A percentile compares a stretch with the other conserved stretches of the same genome.
Evolutionary conservation across 2,329 filamentous ascomycete genomes (phyloP).

Genomic region (Hawksworthiomyces lignivorus): DNA sequence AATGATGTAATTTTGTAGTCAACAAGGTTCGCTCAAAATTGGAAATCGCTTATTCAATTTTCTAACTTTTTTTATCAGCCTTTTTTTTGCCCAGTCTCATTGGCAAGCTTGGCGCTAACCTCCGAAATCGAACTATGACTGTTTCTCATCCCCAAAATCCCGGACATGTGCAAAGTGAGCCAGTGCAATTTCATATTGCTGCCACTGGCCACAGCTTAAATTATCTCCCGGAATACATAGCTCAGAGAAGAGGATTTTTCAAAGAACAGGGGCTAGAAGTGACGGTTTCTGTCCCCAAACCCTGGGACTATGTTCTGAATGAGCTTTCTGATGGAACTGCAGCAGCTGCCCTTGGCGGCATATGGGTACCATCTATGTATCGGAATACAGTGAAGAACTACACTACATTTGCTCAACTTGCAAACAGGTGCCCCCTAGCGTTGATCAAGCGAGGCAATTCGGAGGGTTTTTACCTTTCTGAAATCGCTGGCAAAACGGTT

Average conservation of each 20-base stretch:
- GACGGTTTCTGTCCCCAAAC: constrained; percentile 19
- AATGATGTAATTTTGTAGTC: too few relatives aligned
- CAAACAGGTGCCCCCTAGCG: constrained; percentile 10
- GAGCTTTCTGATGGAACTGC: constrained; percentile 17
- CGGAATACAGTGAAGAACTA: constrained; percentile 6
- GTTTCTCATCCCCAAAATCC: too few relatives aligned
- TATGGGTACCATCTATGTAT: constrained; percentile 14
- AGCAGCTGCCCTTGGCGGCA: constrained; percentile 12
- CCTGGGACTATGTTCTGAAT: constrained; percentile 21
- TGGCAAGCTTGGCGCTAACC: too few relatives aligned
- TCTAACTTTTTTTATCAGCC: too few relatives aligned
- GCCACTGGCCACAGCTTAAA: constrained; percentile 23
- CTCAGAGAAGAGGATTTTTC: constrained; percentile 23
- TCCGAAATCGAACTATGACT: too few relatives aligned
- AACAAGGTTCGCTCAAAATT: too few relatives aligned
- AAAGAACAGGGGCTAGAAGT: constrained; percentile 22
- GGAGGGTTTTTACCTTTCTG: constrained; percentile 3
- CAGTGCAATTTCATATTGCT: constrained; percentile 17
- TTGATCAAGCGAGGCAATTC: neutral
- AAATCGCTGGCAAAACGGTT: constrained; percentile 10
- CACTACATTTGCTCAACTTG: constrained; percentile 12
- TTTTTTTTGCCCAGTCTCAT: too few relatives aligned
- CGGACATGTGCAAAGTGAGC: too few relatives aligned
- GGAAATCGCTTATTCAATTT: too few relatives aligned
- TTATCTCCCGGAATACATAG: constrained; percentile 25